Base-by-base conservation (phyloP, 495 filamentous ascomycete species). In the Aspergillus affinis region DNA sequence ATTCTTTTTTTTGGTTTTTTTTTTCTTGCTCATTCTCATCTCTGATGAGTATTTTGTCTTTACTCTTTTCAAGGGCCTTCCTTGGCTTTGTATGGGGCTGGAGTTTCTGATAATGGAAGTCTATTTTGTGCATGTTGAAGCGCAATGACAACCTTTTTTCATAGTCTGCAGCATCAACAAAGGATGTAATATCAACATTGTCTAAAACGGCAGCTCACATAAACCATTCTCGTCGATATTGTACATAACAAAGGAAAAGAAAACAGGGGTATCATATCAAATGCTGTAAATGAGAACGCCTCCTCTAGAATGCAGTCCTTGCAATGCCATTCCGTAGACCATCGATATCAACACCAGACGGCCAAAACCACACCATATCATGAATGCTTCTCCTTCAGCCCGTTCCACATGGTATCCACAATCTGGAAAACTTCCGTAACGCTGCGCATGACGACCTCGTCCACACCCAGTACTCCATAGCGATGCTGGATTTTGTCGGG, bases 401-500 rank as follows among this genome's bases (percentile, higher is more conserved):
- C 84, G 59, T 75, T 83, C 90, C 91, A 97, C 72, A 98, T 70
- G 45, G 76, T 72, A 80, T 98, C 94, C 54, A 98, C 81, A 49
- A 90, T 86, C 78, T 98, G 93, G 67, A 98, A 98, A 10, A 97
- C 88, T 6, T 89, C 88, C 13, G 93, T 98, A 17, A 98, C 90
- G 51, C 82, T 83, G 74, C 88, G 88, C 71, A 95, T 82, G 2
- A 86, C 84, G 3, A 78, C 73, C 18, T 89, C 84, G 48, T 90
- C 86, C 47, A 90, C 75, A 6, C 82, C 80, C 58, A 81, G 72
- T 0, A 81, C 84, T 2, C 91, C 90, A 64, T 93, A 86, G 50
- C 87, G 84, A 75, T 98, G 95, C 79, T 96, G 91, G 32, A 98
- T 89, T 80, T 98, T 99, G 74, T 99, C 94, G 10, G 94, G 94